Conservation (phyloP, 2,329 filamentous ascomycete species). For the Exophiala phaeomuriformis region DNA sequence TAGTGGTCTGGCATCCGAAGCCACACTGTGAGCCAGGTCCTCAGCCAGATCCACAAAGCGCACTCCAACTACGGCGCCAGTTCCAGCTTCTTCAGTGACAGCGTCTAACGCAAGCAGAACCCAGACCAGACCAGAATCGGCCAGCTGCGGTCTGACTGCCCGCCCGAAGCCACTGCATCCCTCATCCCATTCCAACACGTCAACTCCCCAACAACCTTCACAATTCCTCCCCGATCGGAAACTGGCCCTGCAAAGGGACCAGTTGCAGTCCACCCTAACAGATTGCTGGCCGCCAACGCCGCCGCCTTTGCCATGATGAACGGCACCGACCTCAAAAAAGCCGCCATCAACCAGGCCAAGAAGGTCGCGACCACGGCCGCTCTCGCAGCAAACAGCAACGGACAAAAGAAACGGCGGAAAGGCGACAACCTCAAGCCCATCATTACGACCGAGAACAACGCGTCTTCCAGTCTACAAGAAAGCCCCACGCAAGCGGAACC, state of each 20-base stretch:
- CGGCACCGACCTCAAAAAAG: constrained; percentile 57
- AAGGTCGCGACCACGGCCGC: constrained; percentile 49
- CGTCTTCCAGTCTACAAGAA: constrained; percentile 23
- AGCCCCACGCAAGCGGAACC: constrained; percentile 36
- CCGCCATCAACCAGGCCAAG: constrained; percentile 59
- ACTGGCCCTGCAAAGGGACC: constrained; percentile 27
- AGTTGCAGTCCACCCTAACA: constrained; percentile 19
- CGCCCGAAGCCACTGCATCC: constrained; percentile 12
- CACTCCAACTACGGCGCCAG: too few relatives aligned
- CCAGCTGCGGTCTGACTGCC: constrained; percentile 15
- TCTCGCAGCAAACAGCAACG: constrained; percentile 46
- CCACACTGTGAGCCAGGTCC: background rate
- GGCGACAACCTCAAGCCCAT: constrained; percentile 58
- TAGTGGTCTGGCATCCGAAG: background rate
- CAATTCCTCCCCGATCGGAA: constrained; percentile 25
- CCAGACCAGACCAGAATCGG: background rate
- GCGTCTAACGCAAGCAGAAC: background rate
- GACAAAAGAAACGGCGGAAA: constrained; percentile 59
- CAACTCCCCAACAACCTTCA: constrained; percentile 16
- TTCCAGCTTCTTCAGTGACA: background rate
- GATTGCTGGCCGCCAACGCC: constrained; percentile 25
- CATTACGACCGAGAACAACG: constrained; percentile 52
- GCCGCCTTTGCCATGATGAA: constrained; percentile 47
- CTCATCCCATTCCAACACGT: constrained; percentile 5
- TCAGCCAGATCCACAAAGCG: background rate